These are phyloP conservation scores for Talaromyces pinophilus DNA, from an alignment of 2,329 filamentous ascomycete species.

Conservation along the genomic window DNA sequence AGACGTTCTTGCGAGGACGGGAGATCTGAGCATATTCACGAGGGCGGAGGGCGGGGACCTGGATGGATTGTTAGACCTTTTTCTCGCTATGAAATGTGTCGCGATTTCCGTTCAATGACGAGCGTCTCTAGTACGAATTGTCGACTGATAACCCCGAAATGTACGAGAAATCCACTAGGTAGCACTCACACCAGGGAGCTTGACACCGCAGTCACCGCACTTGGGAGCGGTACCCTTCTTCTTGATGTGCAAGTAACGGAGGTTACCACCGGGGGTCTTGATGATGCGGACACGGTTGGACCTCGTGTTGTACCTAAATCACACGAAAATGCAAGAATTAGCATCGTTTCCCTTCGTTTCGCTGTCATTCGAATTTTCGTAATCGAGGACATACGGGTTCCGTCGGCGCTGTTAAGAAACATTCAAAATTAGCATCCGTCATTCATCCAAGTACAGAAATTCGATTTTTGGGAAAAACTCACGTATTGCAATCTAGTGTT, in stretches of 20 bases:
- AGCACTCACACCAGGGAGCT: slow-evolving; percentile 92
- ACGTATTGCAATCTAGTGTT: slow-evolving; percentile 56
- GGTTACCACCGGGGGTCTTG: slow-evolving; percentile 94
- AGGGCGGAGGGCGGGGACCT: slow-evolving; percentile 95
- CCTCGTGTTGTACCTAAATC: slow-evolving; percentile 87
- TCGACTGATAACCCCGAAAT: slow-evolving; percentile 5
- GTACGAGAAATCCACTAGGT: slow-evolving; percentile 24
- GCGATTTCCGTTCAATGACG: slow-evolving; percentile 2
- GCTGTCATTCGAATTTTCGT: slow-evolving; percentile 6
- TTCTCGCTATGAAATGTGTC: neutral
- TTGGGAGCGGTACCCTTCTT: slow-evolving; percentile 98
- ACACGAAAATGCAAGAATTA: slow-evolving; percentile 35
- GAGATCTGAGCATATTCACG: slow-evolving; percentile 97
- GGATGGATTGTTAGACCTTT: slow-evolving; percentile 10
- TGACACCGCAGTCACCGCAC: slow-evolving; percentile 98
- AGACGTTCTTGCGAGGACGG: slow-evolving; percentile 98
- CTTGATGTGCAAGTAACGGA: slow-evolving; percentile 98
- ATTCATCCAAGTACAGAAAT: slow-evolving; percentile 3
- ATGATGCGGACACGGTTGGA: slow-evolving; percentile 95
- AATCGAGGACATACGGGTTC: slow-evolving; percentile 67
- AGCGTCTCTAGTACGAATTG: neutral
- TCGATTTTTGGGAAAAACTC: slow-evolving; percentile 28
- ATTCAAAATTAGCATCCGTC: slow-evolving; percentile 33
- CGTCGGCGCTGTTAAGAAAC: slow-evolving; percentile 63
- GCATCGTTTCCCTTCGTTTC: slow-evolving; percentile 26